Base-by-base conservation (phyloP, 108 stramenopile genomes). In the Cyclotella sp. region DNA sequence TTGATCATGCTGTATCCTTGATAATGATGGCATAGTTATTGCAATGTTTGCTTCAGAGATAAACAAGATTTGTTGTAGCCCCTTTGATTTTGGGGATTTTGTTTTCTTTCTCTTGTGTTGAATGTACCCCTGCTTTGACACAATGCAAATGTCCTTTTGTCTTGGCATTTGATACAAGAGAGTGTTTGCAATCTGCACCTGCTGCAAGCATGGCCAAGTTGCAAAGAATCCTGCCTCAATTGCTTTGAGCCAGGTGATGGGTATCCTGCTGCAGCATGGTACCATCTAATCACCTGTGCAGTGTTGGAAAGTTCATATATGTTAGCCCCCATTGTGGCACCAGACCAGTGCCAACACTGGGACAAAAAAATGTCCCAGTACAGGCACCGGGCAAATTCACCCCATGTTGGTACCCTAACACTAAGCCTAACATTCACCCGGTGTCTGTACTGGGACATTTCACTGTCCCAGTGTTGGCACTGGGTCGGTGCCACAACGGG, bases 211-310 rank as follows among this genome's bases (percentile, higher is more conserved):
- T 60, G 70, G 70, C 70, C 70, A 72, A 0, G 70, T 72, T 0
- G 41, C 28, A n/a, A 40, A 72, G 44, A 59, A 59, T 0, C 70
- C 70, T 10, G 57, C 44, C 9, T 59, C 43, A 0, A 72, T 59
- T 14, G 70, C 70, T 47, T 59, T 22, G n/a, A 72, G 0, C 58
- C 57, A 72, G 0, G 70, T 72, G 40, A 12, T 42, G 70, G 70
- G 18, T 59, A 61, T 0, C 70, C 70, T 9, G 70, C 70, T 9
- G 70, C 55, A 0, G 70, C 70, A 59, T 72, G 70, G 44, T 72
- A 72, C 54, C 57, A 72, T 22, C 29, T 16, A 16, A 72, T 29
- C 0, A 60, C 42, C 44, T 72, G 63, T 43, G 44, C 63, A 8
- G 22, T 44, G 43, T 64, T 64, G n/a, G 63, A 43, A 0, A 64